These are phyloP conservation scores for Tulasnella sp. DNA, from an alignment of 768 basidiomycete genomes.

Conservation along the genomic window DNA sequence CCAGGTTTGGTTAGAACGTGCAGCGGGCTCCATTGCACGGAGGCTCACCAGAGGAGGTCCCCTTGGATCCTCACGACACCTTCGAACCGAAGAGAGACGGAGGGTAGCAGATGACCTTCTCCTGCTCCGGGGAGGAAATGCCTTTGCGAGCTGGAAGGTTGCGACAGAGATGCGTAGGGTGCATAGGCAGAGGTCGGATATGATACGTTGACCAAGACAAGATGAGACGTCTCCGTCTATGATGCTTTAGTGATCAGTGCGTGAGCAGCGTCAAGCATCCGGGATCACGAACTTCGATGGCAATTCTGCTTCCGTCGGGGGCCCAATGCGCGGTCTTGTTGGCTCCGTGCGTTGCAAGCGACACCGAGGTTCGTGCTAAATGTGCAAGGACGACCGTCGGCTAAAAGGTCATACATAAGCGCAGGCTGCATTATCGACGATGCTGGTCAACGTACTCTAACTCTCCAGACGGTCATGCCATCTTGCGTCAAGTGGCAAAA, in stretches of 20 bases:
- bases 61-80: slow-evolving; percentile 76
- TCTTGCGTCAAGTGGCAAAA: slow-evolving; percentile 65
- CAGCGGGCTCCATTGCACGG: neutral
- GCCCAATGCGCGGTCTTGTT: slow-evolving; percentile 71
- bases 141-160: slow-evolving; percentile 43
- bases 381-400: slow-evolving; percentile 38
- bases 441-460: slow-evolving; percentile 44
- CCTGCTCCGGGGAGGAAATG: slow-evolving; percentile 70
- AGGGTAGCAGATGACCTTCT: slow-evolving; percentile 60
- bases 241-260: neutral
- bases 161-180: slow-evolving; percentile 43
- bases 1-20: slow-evolving; percentile 7
- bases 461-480: slow-evolving; percentile 69
- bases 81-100: slow-evolving; percentile 60
- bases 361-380: slow-evolving; percentile 63
- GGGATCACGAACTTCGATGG: slow-evolving; percentile 52
- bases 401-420: slow-evolving; percentile 16
- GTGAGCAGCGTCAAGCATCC: neutral
- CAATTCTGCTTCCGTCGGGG: slow-evolving; percentile 64
- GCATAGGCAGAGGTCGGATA: slow-evolving; percentile 38
- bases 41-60: slow-evolving; percentile 48
- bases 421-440: slow-evolving; percentile 1
- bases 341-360: slow-evolving; percentile 73
- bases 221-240: slow-evolving; percentile 69
- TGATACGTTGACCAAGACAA: slow-evolving; percentile 62